These are phyloP conservation scores for Ogataea ganodermae DNA, from an alignment of 805 yeast species.

Conservation along the genomic window DNA sequence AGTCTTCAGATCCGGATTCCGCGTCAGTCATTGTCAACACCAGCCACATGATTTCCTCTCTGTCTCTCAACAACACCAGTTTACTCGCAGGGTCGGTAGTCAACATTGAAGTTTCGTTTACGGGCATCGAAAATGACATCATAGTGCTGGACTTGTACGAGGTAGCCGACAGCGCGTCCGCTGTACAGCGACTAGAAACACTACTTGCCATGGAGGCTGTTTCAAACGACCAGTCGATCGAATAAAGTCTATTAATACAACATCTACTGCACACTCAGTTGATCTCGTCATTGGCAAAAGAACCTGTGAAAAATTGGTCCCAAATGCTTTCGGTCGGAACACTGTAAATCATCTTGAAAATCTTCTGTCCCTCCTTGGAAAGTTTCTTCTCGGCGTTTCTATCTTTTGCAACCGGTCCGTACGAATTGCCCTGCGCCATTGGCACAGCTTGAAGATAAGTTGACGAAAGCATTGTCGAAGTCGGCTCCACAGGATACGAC, in stretches of 20 bases:
- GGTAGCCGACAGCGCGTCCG: constrained; percentile 21
- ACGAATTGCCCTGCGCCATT: background rate
- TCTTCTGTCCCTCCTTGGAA: constrained; percentile 51
- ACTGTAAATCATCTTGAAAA: constrained; percentile 62
- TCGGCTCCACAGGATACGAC: background rate
- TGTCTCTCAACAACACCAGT: constrained; percentile 9
- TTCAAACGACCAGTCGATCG: background rate
- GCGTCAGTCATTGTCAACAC: constrained; percentile 13
- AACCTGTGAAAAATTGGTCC: constrained; percentile 58
- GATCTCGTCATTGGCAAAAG: constrained; percentile 21
- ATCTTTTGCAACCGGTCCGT: background rate
- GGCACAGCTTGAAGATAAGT: background rate
- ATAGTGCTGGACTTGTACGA: constrained; percentile 26
- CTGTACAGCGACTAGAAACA: constrained; percentile 14
- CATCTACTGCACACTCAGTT: background rate
- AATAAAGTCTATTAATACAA: background rate
- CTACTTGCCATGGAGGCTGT: constrained; percentile 19
- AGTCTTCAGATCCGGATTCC: background rate
- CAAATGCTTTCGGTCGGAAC: constrained; percentile 67
- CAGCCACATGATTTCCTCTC: constrained; percentile 9
- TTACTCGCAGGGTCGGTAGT: constrained; percentile 25
- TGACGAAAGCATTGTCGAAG: background rate
- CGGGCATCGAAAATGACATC: constrained; percentile 14
- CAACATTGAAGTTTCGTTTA: constrained; percentile 25
- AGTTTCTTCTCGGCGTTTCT: constrained; percentile 15